Base-by-base conservation (phyloP, 352 stramenopile species). In the Pythium chondricola region DNA sequence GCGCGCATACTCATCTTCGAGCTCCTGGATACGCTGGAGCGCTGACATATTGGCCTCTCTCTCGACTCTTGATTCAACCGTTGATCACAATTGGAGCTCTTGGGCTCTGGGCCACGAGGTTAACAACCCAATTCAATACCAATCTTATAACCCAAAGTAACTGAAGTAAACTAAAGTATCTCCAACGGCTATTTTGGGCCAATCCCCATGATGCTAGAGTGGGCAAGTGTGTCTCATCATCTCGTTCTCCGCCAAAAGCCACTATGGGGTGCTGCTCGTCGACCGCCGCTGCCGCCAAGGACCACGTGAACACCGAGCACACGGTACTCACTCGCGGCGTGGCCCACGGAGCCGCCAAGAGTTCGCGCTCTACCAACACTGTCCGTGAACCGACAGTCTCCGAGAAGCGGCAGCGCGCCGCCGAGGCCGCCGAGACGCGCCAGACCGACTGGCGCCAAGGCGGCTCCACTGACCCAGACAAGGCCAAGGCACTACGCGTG, bases 1-100 rank as follows among this genome's bases (percentile, higher is more conserved):
- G 53, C 95, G 78, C 42, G 89, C 81, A 79, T 99, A 98, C 79
- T 99, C 83, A 37, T 64, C 42, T 62, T 94, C 80, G 42, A 94
- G 65, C 63, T 92, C 80, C 45, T 80, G 67, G 74, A 94, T 94
- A 58, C 81, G 83, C 49, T 55, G 49, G 63, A 88, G 77, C 2
- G 79, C 57, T 43, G 83, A 74, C 60, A 63, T 63, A 30, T 24
- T 63, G 10, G 5, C 27, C 29, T 38, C 8, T 8, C n/a, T 42
- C n/a, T 42, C 16, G 6, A n/a, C 27, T 39, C 37, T 13, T 2
- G 8, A 10, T 29, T 49, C 39, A 10, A 2, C 27, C 6, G 43
- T 41, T 30, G 26, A 14, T 43, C 29, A 8, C 29, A 33, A 33
- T 33, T 33, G 29, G 13, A 33, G 8, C 7, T 33, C 36, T 35